These are phyloP conservation scores for Arthrocladium fulminans DNA, from an alignment of 2,329 filamentous ascomycete species.

Conservation along the genomic window DNA sequence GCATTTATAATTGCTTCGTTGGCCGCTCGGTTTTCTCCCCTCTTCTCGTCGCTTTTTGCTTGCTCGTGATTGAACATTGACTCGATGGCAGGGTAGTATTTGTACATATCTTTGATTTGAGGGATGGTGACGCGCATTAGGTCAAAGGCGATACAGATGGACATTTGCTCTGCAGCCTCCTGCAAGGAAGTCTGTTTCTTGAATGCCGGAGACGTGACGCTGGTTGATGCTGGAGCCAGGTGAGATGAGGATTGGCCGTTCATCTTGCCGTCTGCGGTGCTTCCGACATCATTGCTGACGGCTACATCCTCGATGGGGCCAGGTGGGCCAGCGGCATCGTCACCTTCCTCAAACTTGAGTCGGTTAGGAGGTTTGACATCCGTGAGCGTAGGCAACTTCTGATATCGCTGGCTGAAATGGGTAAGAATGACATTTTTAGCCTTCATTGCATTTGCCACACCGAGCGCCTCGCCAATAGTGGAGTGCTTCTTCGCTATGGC, in stretches of 20 bases:
- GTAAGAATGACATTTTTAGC: slow-evolving; percentile 76
- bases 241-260: slow-evolving; percentile 3
- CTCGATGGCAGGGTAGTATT: slow-evolving; percentile 48
- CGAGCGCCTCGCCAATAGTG: slow-evolving; percentile 77
- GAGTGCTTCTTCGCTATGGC: slow-evolving; percentile 82
- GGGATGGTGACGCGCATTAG: slow-evolving; percentile 54
- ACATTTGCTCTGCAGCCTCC: slow-evolving; percentile 33
- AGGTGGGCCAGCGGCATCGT: slow-evolving; percentile 20
- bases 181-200: slow-evolving; percentile 4
- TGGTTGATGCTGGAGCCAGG: not conserved
- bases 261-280: slow-evolving; percentile 15
- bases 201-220: slow-evolving; percentile 5
- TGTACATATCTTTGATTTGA: slow-evolving; percentile 50
- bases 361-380: slow-evolving; percentile 17
- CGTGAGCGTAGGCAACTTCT: slow-evolving; percentile 54
- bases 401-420: slow-evolving; percentile 91
- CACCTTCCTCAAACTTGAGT: slow-evolving; percentile 19
- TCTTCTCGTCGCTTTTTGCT: slow-evolving; percentile 18
- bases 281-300: not conserved
- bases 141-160: slow-evolving; percentile 53
- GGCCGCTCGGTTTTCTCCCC: not conserved
- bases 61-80: slow-evolving; percentile 40
- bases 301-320: not conserved
- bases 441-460: slow-evolving; percentile 66
- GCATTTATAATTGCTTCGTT: slow-evolving; percentile 6